Base-by-base conservation (phyloP, 805 yeast genomes). In the Naumovozyma dairenensis region DNA sequence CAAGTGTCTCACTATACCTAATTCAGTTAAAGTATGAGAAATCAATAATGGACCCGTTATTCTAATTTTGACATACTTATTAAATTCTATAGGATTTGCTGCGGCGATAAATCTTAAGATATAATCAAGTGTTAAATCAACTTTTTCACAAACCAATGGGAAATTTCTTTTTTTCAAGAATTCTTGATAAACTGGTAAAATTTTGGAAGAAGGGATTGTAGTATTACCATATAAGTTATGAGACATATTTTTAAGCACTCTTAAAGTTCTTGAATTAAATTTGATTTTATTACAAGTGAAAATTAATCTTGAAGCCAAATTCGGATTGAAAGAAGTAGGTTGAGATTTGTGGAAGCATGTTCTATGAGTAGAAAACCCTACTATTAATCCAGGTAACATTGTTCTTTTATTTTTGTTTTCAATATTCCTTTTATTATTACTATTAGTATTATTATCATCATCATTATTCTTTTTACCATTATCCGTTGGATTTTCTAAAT, bases 51-150 rank as follows among this genome's bases (percentile, higher is more conserved):
- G 57, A 15, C 37, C 40, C 6, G 49, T 18, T 13, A 56, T 40
- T 19, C 39, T 42, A 9, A 32, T 8, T 19, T 38, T 33, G 15
- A 32, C 57, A 46, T 61, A 66, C 5, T 54, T 53, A 28, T 53
- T 58, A 37, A 55, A 65, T 25, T 69, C 72, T 0, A 32, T 31
- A 25, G 67, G 62, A 43, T 72, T 71, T 2, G 75, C 54, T 10
- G 74, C 71, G 1, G 75, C 67, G 6, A 71, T 31, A 45, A 58
- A 73, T 25, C 63, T 52, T 21, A 67, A 43, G 5, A 73, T 52
- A 16, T 60, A 52, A 13, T 64, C 68, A 30, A 68, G 54, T 25
- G 53, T 53, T 2, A 39, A 21, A 42, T 69, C 72, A 10, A 70
- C 59, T 18, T 48, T 39, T 37, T 40, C 33, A 28, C 34, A 18